Base-by-base conservation (phyloP, 495 filamentous ascomycete genomes). In the Aspergillus mulundensis region DNA sequence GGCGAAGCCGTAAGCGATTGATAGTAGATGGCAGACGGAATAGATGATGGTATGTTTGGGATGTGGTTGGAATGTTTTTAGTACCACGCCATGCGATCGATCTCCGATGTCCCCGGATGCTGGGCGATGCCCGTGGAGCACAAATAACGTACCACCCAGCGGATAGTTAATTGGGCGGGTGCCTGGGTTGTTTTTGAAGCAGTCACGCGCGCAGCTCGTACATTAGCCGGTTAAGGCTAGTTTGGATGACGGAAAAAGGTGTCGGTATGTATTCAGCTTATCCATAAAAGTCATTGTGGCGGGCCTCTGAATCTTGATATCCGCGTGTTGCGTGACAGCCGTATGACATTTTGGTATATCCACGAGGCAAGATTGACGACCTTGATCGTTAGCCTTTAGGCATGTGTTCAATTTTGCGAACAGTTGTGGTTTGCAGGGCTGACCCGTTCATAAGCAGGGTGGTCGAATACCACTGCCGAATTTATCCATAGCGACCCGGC, bases 301-400 rank as follows among this genome's bases (percentile, higher is more conserved):
- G n/a, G n/a, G n/a, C n/a, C n/a, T n/a, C n/a, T n/a, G n/a, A n/a
- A n/a, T n/a, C n/a, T n/a, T n/a, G n/a, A n/a, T n/a, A n/a, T n/a
- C n/a, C n/a, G n/a, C n/a, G n/a, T n/a, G 25, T 28, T 8, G 25
- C 25, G 25, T 28, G 25, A 8, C 25, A 79, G n/a, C n/a, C n/a
- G n/a, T n/a, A n/a, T n/a, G n/a, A n/a, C n/a, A n/a, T n/a, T n/a
- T 46, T 88, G 85, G 85, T 87, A 88, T 61, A 76, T 79, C 19
- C 81, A 85, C 8, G 84, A 87, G 75, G 77, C 81, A 15, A 78
- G 77, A 18, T 86, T 83, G 0, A 81, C 84, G 1, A 76, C n/a
- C n/a, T n/a, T n/a, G n/a, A n/a, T n/a, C n/a, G n/a, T n/a, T n/a
- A n/a, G n/a, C n/a, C n/a, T n/a, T n/a, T n/a, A n/a, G n/a, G n/a